Conservation (phyloP, 2,329 filamentous ascomycete genomes). For the Aspergillus ustus region DNA sequence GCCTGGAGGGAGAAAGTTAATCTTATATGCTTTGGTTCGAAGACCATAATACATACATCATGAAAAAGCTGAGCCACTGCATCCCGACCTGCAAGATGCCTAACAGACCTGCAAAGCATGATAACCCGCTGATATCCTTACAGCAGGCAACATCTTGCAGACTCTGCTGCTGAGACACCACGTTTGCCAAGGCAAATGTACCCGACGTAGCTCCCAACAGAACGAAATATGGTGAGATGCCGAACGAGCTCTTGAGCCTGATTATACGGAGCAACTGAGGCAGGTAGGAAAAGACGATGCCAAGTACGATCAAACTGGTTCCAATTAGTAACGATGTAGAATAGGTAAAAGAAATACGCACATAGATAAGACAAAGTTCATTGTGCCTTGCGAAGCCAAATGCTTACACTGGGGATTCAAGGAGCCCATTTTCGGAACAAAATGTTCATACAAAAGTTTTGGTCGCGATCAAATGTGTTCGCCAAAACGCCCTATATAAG, state of each 20-base stretch:
- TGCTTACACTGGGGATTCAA: conserved; percentile 51
- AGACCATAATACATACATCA: conserved; percentile 69
- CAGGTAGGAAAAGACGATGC: conserved; percentile 89
- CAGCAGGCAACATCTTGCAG: conserved; percentile 85
- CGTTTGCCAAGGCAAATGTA: conserved; percentile 88
- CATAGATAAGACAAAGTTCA: conserved; percentile 61
- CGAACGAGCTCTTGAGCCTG: conserved; percentile 80
- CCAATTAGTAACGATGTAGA: conserved; percentile 19
- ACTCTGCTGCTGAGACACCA: conserved; percentile 83
- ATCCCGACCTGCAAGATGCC: conserved; percentile 89
- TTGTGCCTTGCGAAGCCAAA: conserved; percentile 55
- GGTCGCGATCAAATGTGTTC: background rate
- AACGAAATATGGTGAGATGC: conserved; percentile 94
- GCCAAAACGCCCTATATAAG: background rate
- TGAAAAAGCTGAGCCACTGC: conserved; percentile 89
- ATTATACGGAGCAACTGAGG: conserved; percentile 95
- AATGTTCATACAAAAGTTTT: background rate
- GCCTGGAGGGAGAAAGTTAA: conserved; percentile 56
- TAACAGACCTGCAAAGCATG: conserved; percentile 82
- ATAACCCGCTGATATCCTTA: conserved; percentile 75
- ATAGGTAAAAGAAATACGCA: conserved; percentile 37
- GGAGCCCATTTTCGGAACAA: conserved; percentile 27
- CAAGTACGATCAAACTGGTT: conserved; percentile 73
- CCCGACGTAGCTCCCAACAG: conserved; percentile 90
- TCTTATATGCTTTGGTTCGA: background rate